Evolutionary conservation across 306 rosid genomes (phyloP).

Genomic region (Cicer chorassanicum): DNA sequence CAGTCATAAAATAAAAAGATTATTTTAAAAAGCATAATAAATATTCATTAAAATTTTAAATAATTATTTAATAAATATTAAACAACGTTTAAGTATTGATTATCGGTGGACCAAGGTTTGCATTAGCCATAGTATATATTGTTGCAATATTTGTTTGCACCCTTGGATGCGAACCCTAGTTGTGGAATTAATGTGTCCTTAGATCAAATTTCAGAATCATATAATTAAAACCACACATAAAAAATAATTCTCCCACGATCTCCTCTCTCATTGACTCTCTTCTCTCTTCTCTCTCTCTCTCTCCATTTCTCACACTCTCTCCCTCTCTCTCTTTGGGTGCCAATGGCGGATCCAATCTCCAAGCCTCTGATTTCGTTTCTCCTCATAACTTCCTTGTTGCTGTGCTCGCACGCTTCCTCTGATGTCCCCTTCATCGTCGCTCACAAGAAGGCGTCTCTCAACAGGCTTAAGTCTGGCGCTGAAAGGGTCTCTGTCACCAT

Average conservation of each 20-base stretch:
- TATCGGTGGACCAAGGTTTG: too few relatives aligned
- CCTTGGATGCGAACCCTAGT: conserved; percentile 34
- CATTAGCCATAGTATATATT: too few relatives aligned
- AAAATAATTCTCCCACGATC: conserved; percentile 35
- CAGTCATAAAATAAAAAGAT: too few relatives aligned
- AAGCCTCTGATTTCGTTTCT: conserved; percentile 44
- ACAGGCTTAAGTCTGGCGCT: conserved; percentile 83
- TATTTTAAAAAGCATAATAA: too few relatives aligned
- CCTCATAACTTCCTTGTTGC: conserved; percentile 53
- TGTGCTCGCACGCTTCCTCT: conserved; percentile 63
- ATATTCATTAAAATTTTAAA: too few relatives aligned
- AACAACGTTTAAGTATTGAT: too few relatives aligned
- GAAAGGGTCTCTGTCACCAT: conserved; percentile 88
- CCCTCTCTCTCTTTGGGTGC: background rate
- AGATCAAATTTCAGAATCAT: conserved; percentile 9
- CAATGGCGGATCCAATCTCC: conserved; percentile 66
- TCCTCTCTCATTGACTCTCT: conserved; percentile 41
- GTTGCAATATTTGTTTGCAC: conserved; percentile 5
- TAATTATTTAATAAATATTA: too few relatives aligned
- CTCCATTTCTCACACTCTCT: background rate
- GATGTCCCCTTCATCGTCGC: conserved; percentile 89
- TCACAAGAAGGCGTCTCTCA: conserved; percentile 95
- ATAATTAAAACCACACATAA: conserved; percentile 31
- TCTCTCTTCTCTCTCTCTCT: conserved; percentile 11
- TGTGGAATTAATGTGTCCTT: background rate